phyloP scores from a whole-genome alignment of 2,329 filamentous ascomycete genomes.

The Eutypa lata region DNA sequence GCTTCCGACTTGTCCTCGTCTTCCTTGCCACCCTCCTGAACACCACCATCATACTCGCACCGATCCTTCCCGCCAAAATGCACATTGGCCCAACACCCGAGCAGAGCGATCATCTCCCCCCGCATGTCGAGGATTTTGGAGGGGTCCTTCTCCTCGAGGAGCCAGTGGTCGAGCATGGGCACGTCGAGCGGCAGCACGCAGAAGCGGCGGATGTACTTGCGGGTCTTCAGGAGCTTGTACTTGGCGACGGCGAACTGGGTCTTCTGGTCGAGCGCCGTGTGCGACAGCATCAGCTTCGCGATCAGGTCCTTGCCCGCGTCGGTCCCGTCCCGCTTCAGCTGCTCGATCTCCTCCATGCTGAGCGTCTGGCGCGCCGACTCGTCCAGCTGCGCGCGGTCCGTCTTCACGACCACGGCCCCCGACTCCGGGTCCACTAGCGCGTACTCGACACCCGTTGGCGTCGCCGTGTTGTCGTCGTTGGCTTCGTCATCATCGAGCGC shows the following conservation, averaged over 20 bases:
- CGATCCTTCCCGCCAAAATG: constrained; percentile 59
- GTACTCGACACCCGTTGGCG: constrained; percentile 44
- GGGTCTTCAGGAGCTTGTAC: constrained; percentile 90
- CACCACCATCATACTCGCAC: constrained; percentile 19
- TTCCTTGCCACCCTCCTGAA: constrained; percentile 20
- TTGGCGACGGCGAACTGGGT: constrained; percentile 91
- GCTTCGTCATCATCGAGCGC: constrained; percentile 33
- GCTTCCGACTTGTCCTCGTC: constrained; percentile 20
- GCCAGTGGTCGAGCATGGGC: constrained; percentile 69
- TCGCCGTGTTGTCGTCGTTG: constrained; percentile 33
- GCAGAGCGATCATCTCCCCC: constrained; percentile 76
- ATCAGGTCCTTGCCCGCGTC: constrained; percentile 86
- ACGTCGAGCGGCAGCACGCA: constrained; percentile 82
- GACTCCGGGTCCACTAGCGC: constrained; percentile 43
- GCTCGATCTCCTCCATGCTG: constrained; percentile 72
- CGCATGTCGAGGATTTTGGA: constrained; percentile 80
- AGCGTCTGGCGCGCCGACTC: constrained; percentile 70
- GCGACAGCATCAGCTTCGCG: constrained; percentile 85
- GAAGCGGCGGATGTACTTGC: constrained; percentile 89
- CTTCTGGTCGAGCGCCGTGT: constrained; percentile 89
- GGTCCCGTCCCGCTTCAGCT: constrained; percentile 68
- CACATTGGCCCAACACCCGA: constrained; percentile 88
- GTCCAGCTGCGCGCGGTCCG: constrained; percentile 58
- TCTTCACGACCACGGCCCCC: constrained; percentile 50
- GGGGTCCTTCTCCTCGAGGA: constrained; percentile 77